phyloP scores from a whole-genome alignment of 306 rosid genomes.

The Astragalus membranaceus region DNA sequence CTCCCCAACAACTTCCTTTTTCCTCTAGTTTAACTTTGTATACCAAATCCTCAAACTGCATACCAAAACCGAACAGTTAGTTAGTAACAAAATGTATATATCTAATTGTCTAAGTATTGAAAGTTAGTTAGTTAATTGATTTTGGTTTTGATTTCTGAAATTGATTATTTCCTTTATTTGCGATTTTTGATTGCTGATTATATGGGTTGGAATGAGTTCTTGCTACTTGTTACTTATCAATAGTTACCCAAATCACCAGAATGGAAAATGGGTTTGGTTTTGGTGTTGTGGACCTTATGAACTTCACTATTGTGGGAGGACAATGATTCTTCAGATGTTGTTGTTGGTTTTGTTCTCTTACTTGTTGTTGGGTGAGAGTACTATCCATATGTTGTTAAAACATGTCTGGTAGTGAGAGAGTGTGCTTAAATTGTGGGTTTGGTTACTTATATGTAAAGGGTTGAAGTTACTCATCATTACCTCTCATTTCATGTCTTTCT shows the following conservation, averaged over 20 bases:
- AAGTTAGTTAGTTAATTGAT: no score
- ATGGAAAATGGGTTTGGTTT: slow-evolving; percentile 38
- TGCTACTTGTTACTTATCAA: no score
- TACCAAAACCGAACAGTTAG: no score
- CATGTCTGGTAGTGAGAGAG: slow-evolving; percentile 42
- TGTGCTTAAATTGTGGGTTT: slow-evolving; percentile 17
- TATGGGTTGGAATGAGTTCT: no score
- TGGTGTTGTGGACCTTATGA: slow-evolving; percentile 13
- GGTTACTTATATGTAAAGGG: slow-evolving; percentile 29
- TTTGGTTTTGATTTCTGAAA: no score
- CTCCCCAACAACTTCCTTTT: no score
- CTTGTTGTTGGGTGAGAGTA: slow-evolving; percentile 43
- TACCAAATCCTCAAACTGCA: no score
- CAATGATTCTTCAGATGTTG: slow-evolving; percentile 40
- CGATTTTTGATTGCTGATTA: no score
- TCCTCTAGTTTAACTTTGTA: no score
- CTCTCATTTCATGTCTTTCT: neutral
- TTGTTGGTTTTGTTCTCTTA: slow-evolving; percentile 37
- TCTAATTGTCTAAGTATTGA: no score
- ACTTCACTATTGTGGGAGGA: slow-evolving; percentile 37
- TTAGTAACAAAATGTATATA: no score
- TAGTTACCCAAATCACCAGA: slow-evolving; percentile 51
- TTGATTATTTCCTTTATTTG: no score
- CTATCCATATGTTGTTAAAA: slow-evolving; percentile 58
- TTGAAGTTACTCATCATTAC: neutral